phyloP scores from a whole-genome alignment of 805 yeast genomes.

The Teunomyces lycoperdinae region DNA sequence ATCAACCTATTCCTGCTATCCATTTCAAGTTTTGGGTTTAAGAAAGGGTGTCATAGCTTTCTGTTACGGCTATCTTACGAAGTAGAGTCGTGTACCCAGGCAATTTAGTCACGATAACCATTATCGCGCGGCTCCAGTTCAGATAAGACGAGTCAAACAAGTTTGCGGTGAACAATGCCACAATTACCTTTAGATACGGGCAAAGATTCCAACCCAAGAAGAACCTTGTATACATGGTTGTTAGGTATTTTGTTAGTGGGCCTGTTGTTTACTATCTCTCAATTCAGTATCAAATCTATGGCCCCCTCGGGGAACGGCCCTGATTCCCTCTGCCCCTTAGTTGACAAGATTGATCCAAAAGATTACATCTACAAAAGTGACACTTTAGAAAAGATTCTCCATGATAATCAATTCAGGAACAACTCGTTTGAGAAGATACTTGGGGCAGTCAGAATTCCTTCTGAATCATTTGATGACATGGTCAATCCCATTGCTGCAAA shows the following conservation, averaged over 20 bases:
- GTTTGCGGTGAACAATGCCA: neutral
- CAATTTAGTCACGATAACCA: neutral
- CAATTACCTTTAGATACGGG: conserved; percentile 2
- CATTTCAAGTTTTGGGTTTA: no score
- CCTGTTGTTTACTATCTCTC: neutral
- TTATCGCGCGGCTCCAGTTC: neutral
- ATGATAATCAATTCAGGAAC: conserved; percentile 22
- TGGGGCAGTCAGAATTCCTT: conserved; percentile 30
- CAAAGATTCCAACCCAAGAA: neutral
- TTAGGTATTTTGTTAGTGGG: neutral
- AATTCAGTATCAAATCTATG: neutral
- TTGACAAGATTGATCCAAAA: conserved; percentile 28
- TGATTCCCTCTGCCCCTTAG: conserved; percentile 35
- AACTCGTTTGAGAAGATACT: conserved; percentile 21
- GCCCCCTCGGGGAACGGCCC: conserved; percentile 11
- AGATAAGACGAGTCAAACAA: neutral
- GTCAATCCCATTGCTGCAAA: conserved; percentile 24
- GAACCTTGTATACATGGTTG: neutral
- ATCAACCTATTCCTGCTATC: no score
- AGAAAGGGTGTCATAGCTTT: no score
- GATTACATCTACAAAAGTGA: conserved; percentile 17
- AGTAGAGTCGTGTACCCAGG: no score
- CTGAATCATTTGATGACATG: conserved; percentile 31
- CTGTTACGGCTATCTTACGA: no score
- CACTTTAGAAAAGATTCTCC: conserved; percentile 23